Conservation (phyloP, 2,329 filamentous ascomycete genomes). For the Botryotinia narcissicola region DNA sequence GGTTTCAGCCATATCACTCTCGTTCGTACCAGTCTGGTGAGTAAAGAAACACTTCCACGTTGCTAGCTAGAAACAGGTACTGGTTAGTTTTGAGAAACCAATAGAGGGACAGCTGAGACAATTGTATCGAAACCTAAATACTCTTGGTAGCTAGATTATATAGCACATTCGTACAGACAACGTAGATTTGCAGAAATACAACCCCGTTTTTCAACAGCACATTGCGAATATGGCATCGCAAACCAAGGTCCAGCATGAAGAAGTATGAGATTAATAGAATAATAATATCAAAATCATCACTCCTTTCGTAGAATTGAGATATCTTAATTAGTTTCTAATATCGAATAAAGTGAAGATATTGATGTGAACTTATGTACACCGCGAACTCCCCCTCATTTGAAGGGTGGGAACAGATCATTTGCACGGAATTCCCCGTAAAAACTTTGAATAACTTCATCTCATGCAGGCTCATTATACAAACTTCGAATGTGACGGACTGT, state of each 20-base stretch:
- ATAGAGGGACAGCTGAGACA: rapidly evolving
- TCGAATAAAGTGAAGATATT: background rate
- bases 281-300: background rate
- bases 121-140: background rate
- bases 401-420: background rate
- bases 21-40: background rate
- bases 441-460: background rate
- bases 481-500: background rate
- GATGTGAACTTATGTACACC: background rate
- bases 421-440: background rate
- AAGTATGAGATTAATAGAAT: background rate
- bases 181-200: background rate
- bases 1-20: background rate
- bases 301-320: background rate
- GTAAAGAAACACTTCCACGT: background rate
- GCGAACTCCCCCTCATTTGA: too few relatives aligned
- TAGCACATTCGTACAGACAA: background rate
- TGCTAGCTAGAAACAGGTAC: background rate
- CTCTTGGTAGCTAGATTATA: background rate
- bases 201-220: background rate
- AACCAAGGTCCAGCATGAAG: background rate
- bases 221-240: background rate
- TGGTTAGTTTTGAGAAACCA: background rate
- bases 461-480: background rate
- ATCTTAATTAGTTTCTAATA: background rate